phyloP scores from a whole-genome alignment of 1,139 yeast genomes.

The Candida tropicalis region DNA sequence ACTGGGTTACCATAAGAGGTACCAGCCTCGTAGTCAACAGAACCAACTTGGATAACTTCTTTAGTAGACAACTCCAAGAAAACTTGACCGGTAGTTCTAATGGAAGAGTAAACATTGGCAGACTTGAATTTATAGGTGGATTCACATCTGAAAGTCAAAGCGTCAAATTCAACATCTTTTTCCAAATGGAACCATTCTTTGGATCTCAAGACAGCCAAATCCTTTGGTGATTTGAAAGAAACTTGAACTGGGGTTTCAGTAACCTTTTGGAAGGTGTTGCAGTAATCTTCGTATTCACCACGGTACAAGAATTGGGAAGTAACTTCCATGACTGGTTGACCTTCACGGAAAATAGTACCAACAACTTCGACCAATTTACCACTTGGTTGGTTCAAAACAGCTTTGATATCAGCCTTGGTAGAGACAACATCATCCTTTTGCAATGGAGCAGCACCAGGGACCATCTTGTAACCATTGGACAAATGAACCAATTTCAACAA shows the following conservation, averaged over 20 bases:
- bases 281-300: slow-evolving; percentile 84
- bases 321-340: slow-evolving; percentile 87
- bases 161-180: slow-evolving; percentile 70
- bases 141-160: slow-evolving; percentile 86
- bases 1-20: slow-evolving; percentile 97
- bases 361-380: slow-evolving; percentile 97
- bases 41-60: slow-evolving; percentile 86
- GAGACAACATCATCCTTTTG: slow-evolving; percentile 85
- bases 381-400: slow-evolving; percentile 86
- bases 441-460: slow-evolving; percentile 89
- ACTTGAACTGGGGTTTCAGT: slow-evolving; percentile 88
- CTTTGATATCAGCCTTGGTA: slow-evolving; percentile 80
- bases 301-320: slow-evolving; percentile 95
- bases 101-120: slow-evolving; percentile 74
- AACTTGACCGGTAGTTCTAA: slow-evolving; percentile 83
- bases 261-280: slow-evolving; percentile 88
- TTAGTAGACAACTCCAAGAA: slow-evolving; percentile 89
- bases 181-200: slow-evolving; percentile 98
- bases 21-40: slow-evolving; percentile 88
- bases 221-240: slow-evolving; percentile 73
- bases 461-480: slow-evolving; percentile 92
- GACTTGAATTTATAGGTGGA: slow-evolving; percentile 82
- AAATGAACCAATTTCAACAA: slow-evolving; percentile 89
- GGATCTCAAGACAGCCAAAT: slow-evolving; percentile 88
- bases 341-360: slow-evolving; percentile 82